Base-by-base conservation (phyloP, 345 rosid genomes). In the Eucalyptus camaldulensis region DNA sequence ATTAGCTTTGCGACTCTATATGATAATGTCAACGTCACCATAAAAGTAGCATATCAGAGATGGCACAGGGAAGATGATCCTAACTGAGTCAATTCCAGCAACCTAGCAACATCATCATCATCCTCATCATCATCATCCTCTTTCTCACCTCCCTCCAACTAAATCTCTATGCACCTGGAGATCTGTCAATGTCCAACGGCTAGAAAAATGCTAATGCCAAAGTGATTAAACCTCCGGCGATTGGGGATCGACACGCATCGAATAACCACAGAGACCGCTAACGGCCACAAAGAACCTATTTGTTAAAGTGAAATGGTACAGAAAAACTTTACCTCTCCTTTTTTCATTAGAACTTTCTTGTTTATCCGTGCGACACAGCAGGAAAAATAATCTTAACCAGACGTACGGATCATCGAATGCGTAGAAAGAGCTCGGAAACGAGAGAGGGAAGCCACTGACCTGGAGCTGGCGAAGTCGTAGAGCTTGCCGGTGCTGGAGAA, bases 401-500 rank as follows among this genome's bases (percentile, higher is more conserved):
- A 22, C 85, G 47, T 76, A 40, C 85, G 85, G 83, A 40, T 37
- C 85, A 40, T 22, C 47, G 85, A 40, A 76, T 40, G 85, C 85
- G 25, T 40, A 33, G 13, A 76, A 76, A 37, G 7, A 40, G 47
- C 44, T 21, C 29, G 43, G 81, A 22, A 65, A 24, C 33, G 87
- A 43, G 67, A 72, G 81, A 45, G 45, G 15, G 14, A 47, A 76
- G 31, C 69, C 51, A 88, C 85, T 45, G 53, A 93, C 95, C 93
- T 93, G 93, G 92, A 67, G 90, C 94, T 93, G 85, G 94, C 87
- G 54, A 91, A 93, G 54, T 93, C 95, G 87, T 90, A 93, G 90
- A 93, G 95, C 90, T 91, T 93, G 31, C 92, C 93, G 43, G 95
- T 93, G 91, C 94, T 92, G 90, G 95, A 93, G 93, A 93, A 93